These are phyloP conservation scores for Tremella fuciformis DNA, from an alignment of 768 basidiomycete genomes.

Conservation along the genomic window DNA sequence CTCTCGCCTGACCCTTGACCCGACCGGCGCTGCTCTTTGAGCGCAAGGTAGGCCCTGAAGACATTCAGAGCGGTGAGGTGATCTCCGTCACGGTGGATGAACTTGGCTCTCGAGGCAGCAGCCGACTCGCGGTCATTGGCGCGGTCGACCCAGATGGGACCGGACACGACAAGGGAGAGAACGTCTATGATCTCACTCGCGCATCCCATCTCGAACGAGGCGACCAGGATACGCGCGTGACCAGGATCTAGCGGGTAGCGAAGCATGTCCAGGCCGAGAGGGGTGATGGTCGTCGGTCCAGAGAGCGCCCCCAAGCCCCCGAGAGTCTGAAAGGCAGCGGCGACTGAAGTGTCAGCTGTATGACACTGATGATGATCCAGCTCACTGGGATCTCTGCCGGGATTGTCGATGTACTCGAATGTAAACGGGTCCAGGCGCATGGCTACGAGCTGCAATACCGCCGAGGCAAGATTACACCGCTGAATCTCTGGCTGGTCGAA, in stretches of 20 bases:
- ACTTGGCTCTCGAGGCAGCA: slow-evolving; percentile 65
- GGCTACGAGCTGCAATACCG: slow-evolving; percentile 79
- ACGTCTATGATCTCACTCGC: slow-evolving; percentile 77
- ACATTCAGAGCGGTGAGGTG: slow-evolving; percentile 86
- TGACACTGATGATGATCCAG: slow-evolving; percentile 14
- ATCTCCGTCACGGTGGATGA: slow-evolving; percentile 80
- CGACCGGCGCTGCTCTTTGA: slow-evolving; percentile 17
- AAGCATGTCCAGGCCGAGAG: slow-evolving; percentile 77
- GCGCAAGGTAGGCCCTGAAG: slow-evolving; percentile 73
- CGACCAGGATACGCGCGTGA: slow-evolving; percentile 72
- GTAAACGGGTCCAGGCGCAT: slow-evolving; percentile 74
- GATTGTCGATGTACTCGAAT: slow-evolving; percentile 84
- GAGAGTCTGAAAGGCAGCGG: slow-evolving; percentile 56
- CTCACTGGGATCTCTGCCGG: slow-evolving; percentile 71
- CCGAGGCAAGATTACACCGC: slow-evolving; percentile 77
- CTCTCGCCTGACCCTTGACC: slow-evolving; percentile 19
- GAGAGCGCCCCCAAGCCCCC: slow-evolving; percentile 78
- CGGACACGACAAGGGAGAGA: slow-evolving; percentile 74
- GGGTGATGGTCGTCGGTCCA: slow-evolving; percentile 64
- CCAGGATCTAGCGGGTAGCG: slow-evolving; percentile 88
- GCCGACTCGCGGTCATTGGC: slow-evolving; percentile 67
- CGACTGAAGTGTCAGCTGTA: slow-evolving; percentile 33
- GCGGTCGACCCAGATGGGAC: slow-evolving; percentile 73
- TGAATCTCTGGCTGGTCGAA: slow-evolving; percentile 85
- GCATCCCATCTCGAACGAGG: slow-evolving; percentile 70